Evolutionary conservation across 2,329 filamentous ascomycete genomes (phyloP).

Genomic region (Beauveria sp.): DNA sequence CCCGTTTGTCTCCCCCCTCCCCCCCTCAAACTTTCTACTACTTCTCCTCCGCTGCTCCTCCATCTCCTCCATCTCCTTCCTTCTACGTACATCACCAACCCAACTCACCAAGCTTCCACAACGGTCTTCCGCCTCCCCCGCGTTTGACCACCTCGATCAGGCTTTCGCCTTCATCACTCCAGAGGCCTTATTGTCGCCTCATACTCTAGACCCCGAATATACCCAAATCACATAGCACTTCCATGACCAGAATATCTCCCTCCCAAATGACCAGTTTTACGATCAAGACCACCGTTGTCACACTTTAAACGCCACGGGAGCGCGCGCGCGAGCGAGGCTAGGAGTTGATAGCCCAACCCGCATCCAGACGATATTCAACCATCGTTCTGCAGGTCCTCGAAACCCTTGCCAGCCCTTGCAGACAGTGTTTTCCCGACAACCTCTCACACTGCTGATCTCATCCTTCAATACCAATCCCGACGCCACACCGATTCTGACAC

Average conservation of each 20-base stretch:
- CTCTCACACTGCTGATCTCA: conserved; percentile 8
- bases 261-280: conserved; percentile 46
- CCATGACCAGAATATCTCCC: conserved; percentile 33
- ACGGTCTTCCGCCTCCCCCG: not conserved
- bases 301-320: conserved; percentile 66
- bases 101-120: not conserved
- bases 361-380: conserved; percentile 48
- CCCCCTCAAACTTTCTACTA: conserved; percentile 11
- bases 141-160: not conserved
- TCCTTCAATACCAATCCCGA: not conserved
- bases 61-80: conserved; percentile 1
- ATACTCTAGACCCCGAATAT: not conserved
- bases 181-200: conserved; percentile 9
- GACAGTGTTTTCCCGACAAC: conserved; percentile 14
- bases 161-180: not conserved
- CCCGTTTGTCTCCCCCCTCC: not conserved
- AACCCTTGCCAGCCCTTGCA: conserved; percentile 1
- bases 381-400: conserved; percentile 38
- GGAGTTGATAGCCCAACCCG: conserved; percentile 11
- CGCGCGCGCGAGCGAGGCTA: conserved; percentile 48
- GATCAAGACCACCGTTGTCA: conserved; percentile 48
- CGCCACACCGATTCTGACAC: not conserved
- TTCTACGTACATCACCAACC: conserved; percentile 2
- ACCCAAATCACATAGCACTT: conserved; percentile 18
- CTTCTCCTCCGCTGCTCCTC: conserved; percentile 7